Base-by-base conservation (phyloP, 768 basidiomycete genomes). In the Boletus fagicola region DNA sequence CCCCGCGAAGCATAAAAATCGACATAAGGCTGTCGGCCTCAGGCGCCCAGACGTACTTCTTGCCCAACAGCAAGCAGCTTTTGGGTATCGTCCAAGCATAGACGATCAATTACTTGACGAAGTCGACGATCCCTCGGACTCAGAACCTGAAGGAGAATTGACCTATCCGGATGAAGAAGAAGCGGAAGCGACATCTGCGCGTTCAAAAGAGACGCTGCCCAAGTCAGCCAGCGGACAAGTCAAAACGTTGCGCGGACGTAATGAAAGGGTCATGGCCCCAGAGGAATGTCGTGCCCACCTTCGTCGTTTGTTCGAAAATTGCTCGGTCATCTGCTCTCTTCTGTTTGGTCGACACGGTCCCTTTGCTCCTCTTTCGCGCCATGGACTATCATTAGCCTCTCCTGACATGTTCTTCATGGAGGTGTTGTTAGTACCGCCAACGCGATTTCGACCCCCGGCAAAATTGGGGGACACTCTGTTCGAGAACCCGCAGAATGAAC, bases 381-480 rank as follows among this genome's bases (percentile, higher is more conserved):
- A 82, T 24, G 83, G 82, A 49, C 78, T 92, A 10, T 84, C 85
- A 8, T 73, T 82, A 31, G 88, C 88, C 10, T 87, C 85, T 31
- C 89, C 94, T 44, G 97, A 98, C 70, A 94, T 98, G 83, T 98
- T 98, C 74, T 99, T 99, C 80, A 78, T 98, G 77, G 91, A 95
- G 35, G 93, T 91, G 51, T 72, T 99, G 22, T 86, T 93, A 31
- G 90, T 98, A 20, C 83, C 94, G 16, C 97, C 97, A 16, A 96
- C 93, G 8, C 90, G 96, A 36, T 99, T 98, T 79, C 86, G 97
- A 46, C 97, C 97, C 4, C 90, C 97, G 3, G 83, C 92, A 3
- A 89, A 86, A 67, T 83, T 98, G 87, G 92, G 86, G 52, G 97
- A 95, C 53, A 87, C 85, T 44, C 78, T 97, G 0, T 98, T 98